These are phyloP conservation scores for Acacia pycnantha DNA, from an alignment of 331 rosid species.

Conservation along the genomic window DNA sequence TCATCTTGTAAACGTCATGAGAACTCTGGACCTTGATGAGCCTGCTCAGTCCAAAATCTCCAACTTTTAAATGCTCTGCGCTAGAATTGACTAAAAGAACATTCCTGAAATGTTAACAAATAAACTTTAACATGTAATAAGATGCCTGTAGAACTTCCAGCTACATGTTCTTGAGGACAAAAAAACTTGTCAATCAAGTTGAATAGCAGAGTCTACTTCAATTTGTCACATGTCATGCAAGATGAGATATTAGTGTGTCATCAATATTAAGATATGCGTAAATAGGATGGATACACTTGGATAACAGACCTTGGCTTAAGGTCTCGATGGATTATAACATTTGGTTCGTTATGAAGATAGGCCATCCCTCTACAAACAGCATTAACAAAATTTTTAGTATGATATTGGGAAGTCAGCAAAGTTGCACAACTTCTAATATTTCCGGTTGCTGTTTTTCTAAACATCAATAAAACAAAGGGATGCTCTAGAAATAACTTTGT, in stretches of 20 bases:
- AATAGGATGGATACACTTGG: conserved; percentile 13
- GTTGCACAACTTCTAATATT: conserved; percentile 15
- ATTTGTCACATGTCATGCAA: conserved; percentile 19
- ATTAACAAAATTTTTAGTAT: conserved; percentile 38
- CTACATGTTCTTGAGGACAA: conserved; percentile 4
- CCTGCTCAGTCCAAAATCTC: conserved; percentile 97
- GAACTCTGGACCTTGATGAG: conserved; percentile 84
- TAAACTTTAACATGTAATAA: conserved; percentile 27
- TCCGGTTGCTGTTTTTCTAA: not conserved
- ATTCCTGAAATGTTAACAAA: conserved; percentile 64
- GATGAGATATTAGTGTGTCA: not conserved
- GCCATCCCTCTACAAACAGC: conserved; percentile 89
- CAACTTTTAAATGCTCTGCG: conserved; percentile 96
- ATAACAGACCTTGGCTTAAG: conserved; percentile 89
- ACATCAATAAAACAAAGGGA: conserved; percentile 8
- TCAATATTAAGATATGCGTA: conserved; percentile 59
- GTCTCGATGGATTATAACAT: conserved; percentile 93
- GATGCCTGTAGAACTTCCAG: conserved; percentile 17
- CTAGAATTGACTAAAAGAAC: conserved; percentile 91
- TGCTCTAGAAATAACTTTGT: not conserved
- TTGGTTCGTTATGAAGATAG: conserved; percentile 98
- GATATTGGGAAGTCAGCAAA: conserved; percentile 11
- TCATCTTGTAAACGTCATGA: conserved; percentile 98
- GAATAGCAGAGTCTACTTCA: conserved; percentile 18
- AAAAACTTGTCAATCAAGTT: not conserved